A percentile compares a stretch with the other conserved stretches of the same genome.
These are phyloP conservation scores for Penicillium nordicum DNA, from an alignment of 2,329 filamentous ascomycete genomes.

Conservation along the genomic window DNA sequence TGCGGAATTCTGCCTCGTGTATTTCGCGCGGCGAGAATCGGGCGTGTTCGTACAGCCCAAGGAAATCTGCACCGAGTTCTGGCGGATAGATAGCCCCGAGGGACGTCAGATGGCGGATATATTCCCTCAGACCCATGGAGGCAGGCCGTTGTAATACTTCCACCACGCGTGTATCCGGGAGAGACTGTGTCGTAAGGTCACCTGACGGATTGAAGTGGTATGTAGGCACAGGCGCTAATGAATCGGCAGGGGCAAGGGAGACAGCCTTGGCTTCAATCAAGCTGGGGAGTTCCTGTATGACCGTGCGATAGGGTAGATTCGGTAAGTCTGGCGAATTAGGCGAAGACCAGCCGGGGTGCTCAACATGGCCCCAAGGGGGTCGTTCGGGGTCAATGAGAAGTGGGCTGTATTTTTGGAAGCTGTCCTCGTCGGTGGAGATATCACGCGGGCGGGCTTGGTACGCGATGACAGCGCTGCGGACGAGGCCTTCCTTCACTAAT, in stretches of 20 bases:
- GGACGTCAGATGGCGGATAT: conserved; percentile 66
- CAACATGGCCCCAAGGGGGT: conserved; percentile 75
- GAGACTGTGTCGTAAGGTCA: conserved; percentile 34
- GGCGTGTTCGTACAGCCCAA: conserved; percentile 75
- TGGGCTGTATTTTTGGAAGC: conserved; percentile 28
- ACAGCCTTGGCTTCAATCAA: conserved; percentile 90
- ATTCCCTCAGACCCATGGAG: conserved; percentile 73
- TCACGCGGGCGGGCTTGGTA: conserved; percentile 72
- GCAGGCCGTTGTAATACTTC: conserved; percentile 67
- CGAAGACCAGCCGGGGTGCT: conserved; percentile 85
- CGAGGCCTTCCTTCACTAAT: conserved; percentile 69
- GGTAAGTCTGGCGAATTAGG: conserved; percentile 71
- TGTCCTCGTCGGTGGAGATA: conserved; percentile 41
- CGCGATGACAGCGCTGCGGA: conserved; percentile 74
- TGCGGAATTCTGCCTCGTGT: conserved; percentile 67
- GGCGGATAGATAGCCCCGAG: conserved; percentile 61
- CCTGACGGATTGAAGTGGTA: conserved; percentile 33
- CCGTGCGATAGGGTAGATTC: conserved; percentile 76
- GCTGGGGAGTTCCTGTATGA: conserved; percentile 80
- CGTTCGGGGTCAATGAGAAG: conserved; percentile 39
- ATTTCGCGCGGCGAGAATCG: conserved; percentile 73
- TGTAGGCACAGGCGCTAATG: conserved; percentile 42
- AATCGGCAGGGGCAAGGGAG: conserved; percentile 68
- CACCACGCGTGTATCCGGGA: conserved; percentile 65
- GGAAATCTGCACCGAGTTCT: conserved; percentile 57